These are phyloP conservation scores for Lumnitzera littorea DNA, from an alignment of 345 rosid genomes.

Conservation along the genomic window DNA sequence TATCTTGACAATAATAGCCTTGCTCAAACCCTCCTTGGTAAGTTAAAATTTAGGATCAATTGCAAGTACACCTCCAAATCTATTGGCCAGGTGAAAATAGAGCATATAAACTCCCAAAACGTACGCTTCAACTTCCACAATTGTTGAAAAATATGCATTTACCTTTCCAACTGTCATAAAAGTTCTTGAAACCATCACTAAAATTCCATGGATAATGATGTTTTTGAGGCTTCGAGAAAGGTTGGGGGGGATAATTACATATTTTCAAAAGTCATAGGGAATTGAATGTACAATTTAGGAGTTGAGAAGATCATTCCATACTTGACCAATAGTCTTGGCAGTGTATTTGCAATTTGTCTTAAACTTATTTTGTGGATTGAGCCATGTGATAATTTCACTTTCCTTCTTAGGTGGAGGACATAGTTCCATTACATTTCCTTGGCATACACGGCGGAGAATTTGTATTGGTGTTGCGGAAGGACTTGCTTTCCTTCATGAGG, in stretches of 20 bases:
- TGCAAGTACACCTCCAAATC: not conserved
- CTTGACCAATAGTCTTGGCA: no score
- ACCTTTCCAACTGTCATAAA: no score
- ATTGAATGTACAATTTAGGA: not conserved
- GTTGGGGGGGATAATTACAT: not conserved
- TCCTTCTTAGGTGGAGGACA: not conserved
- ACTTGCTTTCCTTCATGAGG: slow-evolving; percentile 11
- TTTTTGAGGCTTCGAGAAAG: not conserved
- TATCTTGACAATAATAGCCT: slow-evolving; percentile 5
- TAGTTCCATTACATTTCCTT: not conserved
- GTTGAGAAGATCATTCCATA: no score
- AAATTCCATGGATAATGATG: no score
- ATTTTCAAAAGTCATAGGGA: not conserved
- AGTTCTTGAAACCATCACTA: no score
- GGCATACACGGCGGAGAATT: slow-evolving; percentile 5
- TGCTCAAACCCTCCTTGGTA: slow-evolving; percentile 5
- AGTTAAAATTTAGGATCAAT: not conserved
- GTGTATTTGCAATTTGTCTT: not conserved
- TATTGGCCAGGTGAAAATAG: not conserved
- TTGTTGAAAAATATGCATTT: not conserved
- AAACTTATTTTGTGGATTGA: not conserved
- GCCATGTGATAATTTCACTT: not conserved
- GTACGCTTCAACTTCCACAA: not conserved
- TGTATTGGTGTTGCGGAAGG: slow-evolving; percentile 12
- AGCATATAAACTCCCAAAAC: not conserved